Base-by-base conservation (phyloP, 345 rosid species). In the Pistacia integerrima region DNA sequence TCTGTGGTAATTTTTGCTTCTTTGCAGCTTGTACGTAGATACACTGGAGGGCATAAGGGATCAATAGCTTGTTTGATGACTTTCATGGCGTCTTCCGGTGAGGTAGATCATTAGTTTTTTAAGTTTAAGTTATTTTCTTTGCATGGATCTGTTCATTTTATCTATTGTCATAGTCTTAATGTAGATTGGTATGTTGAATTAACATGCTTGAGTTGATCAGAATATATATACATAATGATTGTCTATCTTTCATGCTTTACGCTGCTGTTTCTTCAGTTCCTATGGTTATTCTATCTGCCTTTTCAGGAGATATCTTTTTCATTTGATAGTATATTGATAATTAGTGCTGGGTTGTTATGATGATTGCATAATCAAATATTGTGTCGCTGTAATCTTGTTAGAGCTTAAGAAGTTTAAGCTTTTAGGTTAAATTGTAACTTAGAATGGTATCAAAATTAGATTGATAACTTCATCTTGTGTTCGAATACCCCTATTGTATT, bases 1-100 rank as follows among this genome's bases (percentile, higher is more conserved):
- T 64, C 46, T 65, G 76, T 48, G 59, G 60, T 76, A 62, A 61
- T 69, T 59, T 62, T 79, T 80, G 55, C 80, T 76, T 68, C 44
- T 74, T 64, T 80, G 83, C 94, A 96, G 99, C 99, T 93, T 80
- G 97, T 87, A 51, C 92, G 98, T 41, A 88, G 98, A 79, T 96
- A 93, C 82, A 96, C 97, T 11, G 99, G 98, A 25, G 98, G 99
- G 59, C 99, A 96, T 85, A 93, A 91, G 87, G 99, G 99, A 81
- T 86, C 98, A 12, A 93, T 96, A 74, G 76, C 90, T 76, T 96
- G 99, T 87, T 81, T 96, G 84, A 96, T 96, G 97, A 93, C 94
- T 87, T 96, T 96, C 90, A 88, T 91, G 92, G 95, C 97, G 82
- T 85, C 98, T 64, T 92, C 98, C 74, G 97, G 99, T 64, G 99